These are phyloP conservation scores for Houttuynia cordata DNA, from an alignment of 164 flowering plant genomes.

Conservation along the genomic window DNA sequence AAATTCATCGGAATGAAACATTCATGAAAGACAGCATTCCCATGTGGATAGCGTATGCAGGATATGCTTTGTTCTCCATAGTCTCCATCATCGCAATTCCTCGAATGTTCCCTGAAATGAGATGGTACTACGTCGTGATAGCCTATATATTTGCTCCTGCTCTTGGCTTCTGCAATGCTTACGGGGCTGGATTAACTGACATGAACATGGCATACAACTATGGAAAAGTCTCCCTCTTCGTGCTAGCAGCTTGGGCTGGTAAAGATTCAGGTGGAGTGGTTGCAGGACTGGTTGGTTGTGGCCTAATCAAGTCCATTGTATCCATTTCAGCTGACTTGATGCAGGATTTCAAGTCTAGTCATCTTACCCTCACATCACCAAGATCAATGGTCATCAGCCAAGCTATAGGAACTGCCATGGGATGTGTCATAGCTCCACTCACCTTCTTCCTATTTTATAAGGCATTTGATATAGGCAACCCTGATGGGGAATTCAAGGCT, in stretches of 20 bases:
- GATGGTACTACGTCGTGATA: constrained; percentile 68
- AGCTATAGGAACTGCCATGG: constrained; percentile 78
- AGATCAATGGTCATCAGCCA: constrained; percentile 79
- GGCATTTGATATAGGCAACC: constrained; percentile 83
- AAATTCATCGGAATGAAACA: constrained; percentile 40
- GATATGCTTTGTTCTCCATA: constrained; percentile 43
- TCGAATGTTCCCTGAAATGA: constrained; percentile 63
- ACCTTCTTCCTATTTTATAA: constrained; percentile 81
- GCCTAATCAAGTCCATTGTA: constrained; percentile 72
- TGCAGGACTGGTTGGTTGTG: constrained; percentile 83
- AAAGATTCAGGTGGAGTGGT: constrained; percentile 67
- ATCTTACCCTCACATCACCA: constrained; percentile 83
- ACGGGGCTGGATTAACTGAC: constrained; percentile 86
- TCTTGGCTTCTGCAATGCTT: constrained; percentile 88
- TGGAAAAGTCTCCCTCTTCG: constrained; percentile 81
- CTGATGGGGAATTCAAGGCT: constrained; percentile 76
- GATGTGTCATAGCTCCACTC: constrained; percentile 78
- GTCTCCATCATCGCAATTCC: constrained; percentile 69
- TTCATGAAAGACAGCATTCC: constrained; percentile 70
- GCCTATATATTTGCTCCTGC: constrained; percentile 78
- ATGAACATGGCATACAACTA: constrained; percentile 87
- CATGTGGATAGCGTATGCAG: constrained; percentile 47
- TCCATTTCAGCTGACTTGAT: constrained; percentile 73
- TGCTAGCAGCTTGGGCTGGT: constrained; percentile 58
- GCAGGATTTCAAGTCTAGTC: constrained; percentile 89